Evolutionary conservation across 495 filamentous ascomycete genomes (phyloP).

Genomic region (Penicillium dipodomyicola): DNA sequence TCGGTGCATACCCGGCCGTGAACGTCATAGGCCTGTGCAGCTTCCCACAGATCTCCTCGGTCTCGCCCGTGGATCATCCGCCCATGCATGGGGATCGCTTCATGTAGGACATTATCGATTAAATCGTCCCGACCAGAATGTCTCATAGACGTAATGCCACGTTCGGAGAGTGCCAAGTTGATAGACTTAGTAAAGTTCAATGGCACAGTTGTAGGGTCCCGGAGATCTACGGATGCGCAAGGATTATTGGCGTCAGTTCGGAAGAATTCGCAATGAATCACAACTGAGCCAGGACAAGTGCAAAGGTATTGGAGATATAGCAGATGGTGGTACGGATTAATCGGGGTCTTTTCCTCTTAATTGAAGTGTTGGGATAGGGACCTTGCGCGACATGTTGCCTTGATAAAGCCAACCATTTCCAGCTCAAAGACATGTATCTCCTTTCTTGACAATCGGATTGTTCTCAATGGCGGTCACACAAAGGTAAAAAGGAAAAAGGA

Average conservation of each 20-base stretch:
- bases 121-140: slow-evolving; percentile 61
- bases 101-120: slow-evolving; percentile 66
- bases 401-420: slow-evolving; percentile 10
- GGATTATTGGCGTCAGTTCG: slow-evolving; percentile 21
- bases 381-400: slow-evolving; percentile 14
- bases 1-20: slow-evolving; percentile 68
- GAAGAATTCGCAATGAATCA: slow-evolving; percentile 18
- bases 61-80: slow-evolving; percentile 92
- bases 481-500: slow-evolving; percentile 1
- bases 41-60: slow-evolving; percentile 67
- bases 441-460: not conserved
- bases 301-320: not conserved
- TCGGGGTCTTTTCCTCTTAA: not conserved
- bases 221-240: slow-evolving; percentile 62
- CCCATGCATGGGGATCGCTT: slow-evolving; percentile 88
- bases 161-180: slow-evolving; percentile 90
- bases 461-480: not conserved
- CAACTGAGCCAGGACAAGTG: slow-evolving; percentile 3
- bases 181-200: slow-evolving; percentile 98
- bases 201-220: slow-evolving; percentile 76
- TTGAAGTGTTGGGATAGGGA: slow-evolving; percentile 11
- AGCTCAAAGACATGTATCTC: not conserved
- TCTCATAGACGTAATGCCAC: slow-evolving; percentile 85
- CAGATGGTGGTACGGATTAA: not conserved
- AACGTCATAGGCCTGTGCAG: slow-evolving; percentile 83